Evolutionary conservation across 305 asterid genomes (phyloP).

Genomic region (Stenogyne calaminthoides): DNA sequence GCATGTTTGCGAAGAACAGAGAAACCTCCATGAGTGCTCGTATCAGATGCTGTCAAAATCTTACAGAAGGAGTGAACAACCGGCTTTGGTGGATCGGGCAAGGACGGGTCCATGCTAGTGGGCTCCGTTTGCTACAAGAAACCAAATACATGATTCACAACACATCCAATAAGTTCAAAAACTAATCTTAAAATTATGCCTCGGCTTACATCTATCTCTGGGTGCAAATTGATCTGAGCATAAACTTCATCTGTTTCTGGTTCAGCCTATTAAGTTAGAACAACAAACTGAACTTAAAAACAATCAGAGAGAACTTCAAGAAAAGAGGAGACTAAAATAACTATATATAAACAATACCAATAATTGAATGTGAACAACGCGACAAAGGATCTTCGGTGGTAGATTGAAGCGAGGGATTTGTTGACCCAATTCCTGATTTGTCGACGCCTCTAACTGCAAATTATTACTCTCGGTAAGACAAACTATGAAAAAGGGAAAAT

Average conservation of each 20-base stretch:
- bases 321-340: background rate
- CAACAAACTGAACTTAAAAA: background rate
- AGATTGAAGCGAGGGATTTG: constrained; percentile 69
- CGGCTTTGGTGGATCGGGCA: constrained; percentile 55
- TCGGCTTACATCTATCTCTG: constrained; percentile 63
- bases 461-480: constrained; percentile 5
- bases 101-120: constrained; percentile 49
- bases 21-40: constrained; percentile 95
- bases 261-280: constrained; percentile 60
- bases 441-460: constrained; percentile 80
- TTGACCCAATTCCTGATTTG: constrained; percentile 60
- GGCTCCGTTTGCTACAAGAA: constrained; percentile 74
- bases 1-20: constrained; percentile 92
- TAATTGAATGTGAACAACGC: constrained; percentile 50
- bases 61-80: constrained; percentile 63
- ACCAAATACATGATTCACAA: background rate
- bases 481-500: constrained; percentile 9
- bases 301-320: background rate
- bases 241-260: constrained; percentile 80
- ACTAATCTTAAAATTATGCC: background rate
- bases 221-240: constrained; percentile 76
- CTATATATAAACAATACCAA: constrained; percentile 43
- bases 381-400: constrained; percentile 80
- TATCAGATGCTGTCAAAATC: constrained; percentile 89
- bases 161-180: too few species aligned